Base-by-base conservation (phyloP, 1,139 yeast species). In the Saccharomyces pastorianus region DNA sequence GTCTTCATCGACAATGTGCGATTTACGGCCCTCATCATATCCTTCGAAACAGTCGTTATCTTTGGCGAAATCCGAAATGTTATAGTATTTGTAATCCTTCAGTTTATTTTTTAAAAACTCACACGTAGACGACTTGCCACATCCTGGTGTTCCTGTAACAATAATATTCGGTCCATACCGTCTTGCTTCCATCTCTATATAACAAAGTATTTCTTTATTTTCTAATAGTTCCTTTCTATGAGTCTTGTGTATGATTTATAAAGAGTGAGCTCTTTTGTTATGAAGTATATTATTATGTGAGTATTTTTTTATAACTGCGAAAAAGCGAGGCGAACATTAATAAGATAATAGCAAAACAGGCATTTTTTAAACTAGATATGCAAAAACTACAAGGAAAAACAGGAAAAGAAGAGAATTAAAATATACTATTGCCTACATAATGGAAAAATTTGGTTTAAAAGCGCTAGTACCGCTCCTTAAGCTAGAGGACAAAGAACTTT, bases 91-190 rank as follows among this genome's bases (percentile, higher is more conserved):
- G 61, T 84, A 79, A 11, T 71, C 73, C 6, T 76, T 72, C 29
- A 84, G 68, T 55, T 77, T 78, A 48, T 80, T 74, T 6, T 77
- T 81, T 55, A 91, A 73, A 54, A 78, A 74, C 63, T 81, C 84
- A 2, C 93, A 82, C 64, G 91, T 97, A 20, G 93, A 84, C 1
- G 97, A 81, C 67, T 93, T 93, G 13, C 99, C 99, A 63, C 97
- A 89, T 0, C 99, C 98, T 13, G 99, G 99, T 1, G 99, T 95
- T 3, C 99, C 99, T 6, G 98, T 93, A 51, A 93, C 80, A 46
- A 95, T 81, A 48, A 93, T 84, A 69, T 95, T 95, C 11, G 96
- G 96, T 44, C 56, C 51, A 20, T 56, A 59, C 56, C 72, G 64
- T 47, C 62, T 62, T 2, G 64, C 49, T 46, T 54, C 58, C 61